A percentile compares a stretch with the other conserved stretches of the same genome.
Evolutionary conservation across 805 yeast genomes (phyloP).

Genomic region (Pichia thaimueangensis): DNA sequence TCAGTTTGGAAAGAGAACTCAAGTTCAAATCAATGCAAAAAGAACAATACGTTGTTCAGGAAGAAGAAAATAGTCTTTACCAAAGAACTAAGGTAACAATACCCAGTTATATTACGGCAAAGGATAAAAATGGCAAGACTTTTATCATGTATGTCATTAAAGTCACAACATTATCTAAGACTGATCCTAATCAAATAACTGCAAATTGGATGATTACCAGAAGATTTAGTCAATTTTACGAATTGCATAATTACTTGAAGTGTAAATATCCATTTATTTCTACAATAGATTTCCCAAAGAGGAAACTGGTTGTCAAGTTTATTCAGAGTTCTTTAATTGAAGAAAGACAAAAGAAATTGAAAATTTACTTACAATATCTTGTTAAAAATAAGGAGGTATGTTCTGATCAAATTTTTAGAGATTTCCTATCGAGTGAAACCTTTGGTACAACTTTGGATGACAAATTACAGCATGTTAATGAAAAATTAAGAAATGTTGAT

Average conservation of each 20-base stretch:
- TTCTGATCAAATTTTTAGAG: slow-evolving; percentile 61
- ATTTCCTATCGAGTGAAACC: slow-evolving; percentile 69
- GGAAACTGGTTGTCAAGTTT: slow-evolving; percentile 63
- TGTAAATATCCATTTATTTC: slow-evolving; percentile 44
- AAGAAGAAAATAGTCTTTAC: slow-evolving; percentile 68
- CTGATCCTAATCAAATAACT: slow-evolving; percentile 32
- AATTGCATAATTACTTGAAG: slow-evolving; percentile 59
- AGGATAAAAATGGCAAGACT: slow-evolving; percentile 47
- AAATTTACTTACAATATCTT: slow-evolving; percentile 52
- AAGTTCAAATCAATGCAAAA: slow-evolving; percentile 63
- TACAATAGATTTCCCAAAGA: slow-evolving; percentile 49
- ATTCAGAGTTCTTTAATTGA: slow-evolving; percentile 61
- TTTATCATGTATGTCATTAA: slow-evolving; percentile 70
- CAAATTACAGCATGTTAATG: slow-evolving; percentile 8
- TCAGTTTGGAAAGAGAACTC: slow-evolving; percentile 66
- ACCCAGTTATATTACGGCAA: slow-evolving; percentile 49
- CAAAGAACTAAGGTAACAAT: slow-evolving; percentile 54
- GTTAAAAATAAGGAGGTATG: slow-evolving; percentile 65
- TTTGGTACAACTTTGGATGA: slow-evolving; percentile 32
- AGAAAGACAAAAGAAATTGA: slow-evolving; percentile 54
- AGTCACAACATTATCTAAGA: slow-evolving; percentile 46
- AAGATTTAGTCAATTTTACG: slow-evolving; percentile 77
- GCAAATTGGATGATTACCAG: slow-evolving; percentile 92
- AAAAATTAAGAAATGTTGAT: slow-evolving; percentile 15
- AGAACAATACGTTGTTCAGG: slow-evolving; percentile 79